Conservation (phyloP, 352 stramenopile genomes). For the Pythium biforme region DNA sequence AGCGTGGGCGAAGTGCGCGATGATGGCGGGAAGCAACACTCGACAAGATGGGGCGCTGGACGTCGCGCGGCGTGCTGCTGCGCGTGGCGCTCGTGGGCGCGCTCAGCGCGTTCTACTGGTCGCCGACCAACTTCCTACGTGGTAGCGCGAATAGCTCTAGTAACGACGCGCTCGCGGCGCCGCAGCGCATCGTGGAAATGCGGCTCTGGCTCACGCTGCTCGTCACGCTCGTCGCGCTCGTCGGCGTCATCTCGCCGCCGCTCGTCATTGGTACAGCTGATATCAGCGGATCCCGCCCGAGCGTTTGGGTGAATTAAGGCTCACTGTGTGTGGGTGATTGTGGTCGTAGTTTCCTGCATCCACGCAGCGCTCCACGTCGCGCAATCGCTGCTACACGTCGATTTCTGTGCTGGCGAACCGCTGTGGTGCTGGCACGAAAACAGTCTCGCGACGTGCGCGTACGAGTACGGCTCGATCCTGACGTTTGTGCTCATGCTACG, state of each 20-base stretch:
- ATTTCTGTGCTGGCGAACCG: constrained; percentile 2
- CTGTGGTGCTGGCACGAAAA: constrained; percentile 15
- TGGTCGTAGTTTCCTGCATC: constrained; percentile 15
- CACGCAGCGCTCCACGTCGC: constrained; percentile 23
- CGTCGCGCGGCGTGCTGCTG: constrained; percentile 20
- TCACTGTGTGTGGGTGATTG: neutral
- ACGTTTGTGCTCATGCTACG: constrained; percentile 37
- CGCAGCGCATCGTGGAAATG: constrained; percentile 9
- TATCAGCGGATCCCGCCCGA: too few species aligned
- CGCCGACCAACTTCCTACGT: constrained; percentile 9
- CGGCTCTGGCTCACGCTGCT: constrained; percentile 25
- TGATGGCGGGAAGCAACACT: neutral
- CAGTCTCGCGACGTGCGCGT: constrained; percentile 12
- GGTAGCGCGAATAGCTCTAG: too few species aligned
- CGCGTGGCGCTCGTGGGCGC: constrained; percentile 18
- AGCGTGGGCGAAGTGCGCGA: too few species aligned
- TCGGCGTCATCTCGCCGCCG: constrained; percentile 27
- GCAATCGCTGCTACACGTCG: constrained; percentile 9
- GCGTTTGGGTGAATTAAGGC: too few species aligned
- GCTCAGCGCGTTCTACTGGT: constrained; percentile 18
- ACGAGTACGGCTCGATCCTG: constrained; percentile 32
- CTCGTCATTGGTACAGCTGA: constrained; percentile 28
- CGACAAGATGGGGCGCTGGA: constrained; percentile 10
- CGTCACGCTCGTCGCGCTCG: constrained; percentile 16
- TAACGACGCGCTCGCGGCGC: too few species aligned